These are phyloP conservation scores for Wickerhamomyces bisporus DNA, from an alignment of 805 yeast species.

Conservation along the genomic window DNA sequence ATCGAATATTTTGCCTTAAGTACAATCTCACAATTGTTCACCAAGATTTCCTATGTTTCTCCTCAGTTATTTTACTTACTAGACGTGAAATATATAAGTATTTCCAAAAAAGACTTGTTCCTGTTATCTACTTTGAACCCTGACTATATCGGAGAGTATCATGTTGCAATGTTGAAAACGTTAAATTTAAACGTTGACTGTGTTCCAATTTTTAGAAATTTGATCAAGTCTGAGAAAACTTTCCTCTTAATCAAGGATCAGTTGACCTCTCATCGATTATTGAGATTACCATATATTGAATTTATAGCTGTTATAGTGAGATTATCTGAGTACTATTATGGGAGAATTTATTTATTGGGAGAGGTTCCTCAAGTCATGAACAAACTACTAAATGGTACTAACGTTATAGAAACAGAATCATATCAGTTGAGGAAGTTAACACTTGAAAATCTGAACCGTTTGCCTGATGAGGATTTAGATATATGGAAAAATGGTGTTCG, in stretches of 20 bases:
- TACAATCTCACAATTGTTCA: slow-evolving; percentile 12
- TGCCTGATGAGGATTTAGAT: slow-evolving; percentile 11
- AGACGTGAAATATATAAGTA: slow-evolving; percentile 9
- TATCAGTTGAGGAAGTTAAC: slow-evolving; percentile 16
- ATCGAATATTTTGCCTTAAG: slow-evolving; percentile 14
- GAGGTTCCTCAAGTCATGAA: slow-evolving; percentile 22
- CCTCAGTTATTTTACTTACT: slow-evolving; percentile 4
- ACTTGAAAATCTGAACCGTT: slow-evolving; percentile 11
- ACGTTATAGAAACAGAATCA: slow-evolving; percentile 18
- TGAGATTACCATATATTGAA: slow-evolving; percentile 19
- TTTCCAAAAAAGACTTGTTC: slow-evolving; percentile 3
- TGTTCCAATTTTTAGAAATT: slow-evolving; percentile 12
- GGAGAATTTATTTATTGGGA: slow-evolving; percentile 10
- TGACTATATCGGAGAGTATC: slow-evolving; percentile 9
- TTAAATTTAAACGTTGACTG: slow-evolving; percentile 9
- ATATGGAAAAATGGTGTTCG: slow-evolving; percentile 17
- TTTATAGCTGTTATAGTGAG: slow-evolving; percentile 11
- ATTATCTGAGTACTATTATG: slow-evolving; percentile 8
- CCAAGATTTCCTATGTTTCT: slow-evolving; percentile 14
- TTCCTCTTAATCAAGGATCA: slow-evolving; percentile 9
- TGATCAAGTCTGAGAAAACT: slow-evolving; percentile 4
- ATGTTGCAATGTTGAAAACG: slow-evolving; percentile 7
- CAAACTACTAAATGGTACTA: slow-evolving; percentile 13
- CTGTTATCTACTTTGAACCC: slow-evolving; percentile 17
- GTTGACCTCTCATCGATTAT: slow-evolving; percentile 6